Conservation (phyloP, 2,329 filamentous ascomycete species). For the Beauveria asiatica region DNA sequence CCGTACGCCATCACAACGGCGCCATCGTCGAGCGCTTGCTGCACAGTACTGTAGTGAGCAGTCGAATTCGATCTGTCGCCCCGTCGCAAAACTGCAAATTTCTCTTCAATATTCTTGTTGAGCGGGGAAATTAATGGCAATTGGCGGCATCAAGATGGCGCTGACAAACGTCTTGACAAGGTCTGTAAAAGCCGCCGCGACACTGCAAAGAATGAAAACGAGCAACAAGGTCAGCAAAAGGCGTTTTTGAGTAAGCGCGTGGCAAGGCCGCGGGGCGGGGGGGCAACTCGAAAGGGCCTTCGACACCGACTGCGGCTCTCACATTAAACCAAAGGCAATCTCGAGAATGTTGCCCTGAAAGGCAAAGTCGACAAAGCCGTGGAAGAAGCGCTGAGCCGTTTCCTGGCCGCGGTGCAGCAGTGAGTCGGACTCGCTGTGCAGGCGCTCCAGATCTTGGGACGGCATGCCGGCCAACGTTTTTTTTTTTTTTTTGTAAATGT, state of each 20-base stretch:
- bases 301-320: constrained; percentile 22
- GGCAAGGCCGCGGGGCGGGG: neutral
- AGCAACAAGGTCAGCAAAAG: neutral
- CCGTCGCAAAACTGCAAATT: constrained; percentile 56
- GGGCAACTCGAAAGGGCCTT: neutral
- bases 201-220: constrained; percentile 22
- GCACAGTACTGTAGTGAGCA: constrained; percentile 59
- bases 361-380: constrained; percentile 63
- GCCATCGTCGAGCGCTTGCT: constrained; percentile 60
- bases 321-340: constrained; percentile 70
- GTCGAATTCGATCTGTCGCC: constrained; percentile 46
- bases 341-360: constrained; percentile 68
- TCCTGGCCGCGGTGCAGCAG: constrained; percentile 40
- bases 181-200: constrained; percentile 62
- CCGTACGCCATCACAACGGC: constrained; percentile 67
- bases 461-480: constrained; percentile 17
- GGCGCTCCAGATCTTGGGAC: constrained; percentile 28
- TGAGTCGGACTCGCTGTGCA: constrained; percentile 23
- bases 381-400: constrained; percentile 43
- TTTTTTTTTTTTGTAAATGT: neutral
- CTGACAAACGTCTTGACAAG: constrained; percentile 65
- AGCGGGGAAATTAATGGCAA: constrained; percentile 61
- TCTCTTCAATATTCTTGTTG: constrained; percentile 63
- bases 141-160: constrained; percentile 59
- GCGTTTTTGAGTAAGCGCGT: neutral